phyloP scores from a whole-genome alignment of 2,329 filamentous ascomycete species.

The Diaporthe ampelina region DNA sequence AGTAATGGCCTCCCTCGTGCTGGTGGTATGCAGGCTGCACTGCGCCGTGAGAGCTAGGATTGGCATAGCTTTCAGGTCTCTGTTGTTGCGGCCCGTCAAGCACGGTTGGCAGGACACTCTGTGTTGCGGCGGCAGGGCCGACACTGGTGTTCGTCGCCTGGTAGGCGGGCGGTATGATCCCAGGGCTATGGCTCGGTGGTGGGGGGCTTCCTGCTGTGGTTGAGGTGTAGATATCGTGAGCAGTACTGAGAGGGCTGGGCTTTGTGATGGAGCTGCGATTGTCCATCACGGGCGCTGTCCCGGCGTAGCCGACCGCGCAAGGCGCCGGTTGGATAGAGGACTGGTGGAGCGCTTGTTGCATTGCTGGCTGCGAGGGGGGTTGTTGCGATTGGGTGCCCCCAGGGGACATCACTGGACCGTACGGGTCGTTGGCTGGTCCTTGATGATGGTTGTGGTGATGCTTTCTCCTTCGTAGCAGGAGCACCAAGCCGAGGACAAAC shows the following conservation, averaged over 20 bases:
- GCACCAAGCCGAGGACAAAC: constrained; percentile 48
- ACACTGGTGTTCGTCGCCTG: constrained; percentile 8
- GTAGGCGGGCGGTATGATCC: constrained; percentile 22
- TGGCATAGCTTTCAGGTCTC: not conserved
- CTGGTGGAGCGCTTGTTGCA: constrained; percentile 34
- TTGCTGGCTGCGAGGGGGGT: constrained; percentile 11
- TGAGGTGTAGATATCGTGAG: constrained; percentile 40
- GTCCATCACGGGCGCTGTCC: not conserved
- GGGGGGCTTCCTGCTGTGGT: constrained; percentile 44
- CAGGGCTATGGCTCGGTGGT: constrained; percentile 37
- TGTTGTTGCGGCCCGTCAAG: constrained; percentile 31
- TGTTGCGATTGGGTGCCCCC: not conserved
- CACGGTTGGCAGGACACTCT: constrained; percentile 19
- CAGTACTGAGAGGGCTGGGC: constrained; percentile 33
- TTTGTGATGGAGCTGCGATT: constrained; percentile 38
- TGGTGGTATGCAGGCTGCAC: constrained; percentile 32
- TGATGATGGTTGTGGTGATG: constrained; percentile 43
- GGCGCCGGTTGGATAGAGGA: constrained; percentile 5
- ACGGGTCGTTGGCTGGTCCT: constrained; percentile 33
- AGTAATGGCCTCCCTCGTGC: constrained; percentile 36
- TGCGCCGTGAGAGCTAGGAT: constrained; percentile 1
- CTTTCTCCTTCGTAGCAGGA: constrained; percentile 48
- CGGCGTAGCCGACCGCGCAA: constrained; percentile 24
- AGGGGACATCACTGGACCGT: not conserved
- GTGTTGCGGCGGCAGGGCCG: not conserved